Base-by-base conservation (phyloP, 495 filamentous ascomycete species). In the Barbatosphaeria neglecta region DNA sequence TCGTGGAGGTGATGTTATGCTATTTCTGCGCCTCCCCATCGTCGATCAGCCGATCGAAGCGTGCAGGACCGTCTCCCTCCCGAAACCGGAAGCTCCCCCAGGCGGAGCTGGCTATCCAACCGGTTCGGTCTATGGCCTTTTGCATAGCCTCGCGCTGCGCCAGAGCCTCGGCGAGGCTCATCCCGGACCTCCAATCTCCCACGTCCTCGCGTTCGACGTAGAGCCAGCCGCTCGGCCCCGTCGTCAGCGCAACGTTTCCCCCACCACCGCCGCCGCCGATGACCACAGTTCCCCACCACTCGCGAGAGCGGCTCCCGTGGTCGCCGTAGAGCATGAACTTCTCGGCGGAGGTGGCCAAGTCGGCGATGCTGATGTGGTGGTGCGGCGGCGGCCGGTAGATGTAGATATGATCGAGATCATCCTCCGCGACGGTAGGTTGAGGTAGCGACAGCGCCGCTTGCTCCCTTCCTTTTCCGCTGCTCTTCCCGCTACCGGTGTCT, bases 91-190 rank as follows among this genome's bases (percentile, higher is more conserved):
- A 50, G 16, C 20, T 23, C 3, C 57, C 56, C 55, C 57, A 57
- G 28, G 49, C 51, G 44, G 59, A 57, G 18, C 39, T 17, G 17
- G 56, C 66, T 20, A 49, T 52, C 68, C 68, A 68, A 0, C 61
- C 55, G 11, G 51, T 49, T 7, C 1, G 47, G 16, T 67, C 59
- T 0, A 74, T 67, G 46, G 63, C 62, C 27, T 61, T 58, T 55
- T 63, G 58, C 47, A 70, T 62, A 44, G 60, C 62, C 33, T 59
- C 52, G 18, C 74, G 72, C 53, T 82, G 75, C 4, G 51, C 60
- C 40, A 69, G 56, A 0, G 75, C 80, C 56, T 84, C 77, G 28
- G 77, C 65, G 0, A 75, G 55, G 41, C 74, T 78, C 38, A 78
- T 67, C 0, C 65, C 68, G 11, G 64, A 60, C 9, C 68, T 68